Evolutionary conservation across 306 rosid genomes (phyloP).

Genomic region (Parietaria judaica): DNA sequence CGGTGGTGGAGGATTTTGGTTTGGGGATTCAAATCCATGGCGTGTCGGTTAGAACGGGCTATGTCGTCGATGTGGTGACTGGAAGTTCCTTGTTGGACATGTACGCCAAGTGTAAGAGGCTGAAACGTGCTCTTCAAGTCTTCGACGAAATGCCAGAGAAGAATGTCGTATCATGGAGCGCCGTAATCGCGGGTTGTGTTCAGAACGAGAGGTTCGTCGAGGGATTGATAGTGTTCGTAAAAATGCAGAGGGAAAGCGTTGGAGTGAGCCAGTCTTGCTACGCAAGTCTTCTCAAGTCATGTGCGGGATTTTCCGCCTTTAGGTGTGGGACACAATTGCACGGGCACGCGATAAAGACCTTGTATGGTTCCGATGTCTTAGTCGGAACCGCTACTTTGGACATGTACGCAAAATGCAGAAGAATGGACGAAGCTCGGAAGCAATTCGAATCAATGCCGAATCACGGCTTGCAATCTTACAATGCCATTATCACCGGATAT

Average conservation of each 20-base stretch:
- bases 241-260: slow-evolving; percentile 48
- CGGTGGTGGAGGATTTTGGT: slow-evolving; percentile 35
- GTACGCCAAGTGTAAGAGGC: slow-evolving; percentile 60
- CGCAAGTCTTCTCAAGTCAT: slow-evolving; percentile 73
- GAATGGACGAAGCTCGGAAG: slow-evolving; percentile 52
- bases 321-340: slow-evolving; percentile 69
- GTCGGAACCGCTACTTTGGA: slow-evolving; percentile 83
- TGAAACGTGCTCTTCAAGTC: slow-evolving; percentile 41
- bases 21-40: slow-evolving; percentile 67
- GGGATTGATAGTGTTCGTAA: slow-evolving; percentile 53
- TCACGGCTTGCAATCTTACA: slow-evolving; percentile 57
- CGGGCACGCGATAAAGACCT: slow-evolving; percentile 52
- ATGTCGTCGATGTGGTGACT: slow-evolving; percentile 46
- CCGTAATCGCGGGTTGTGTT: slow-evolving; percentile 72
- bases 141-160: slow-evolving; percentile 49
- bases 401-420: slow-evolving; percentile 79
- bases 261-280: slow-evolving; percentile 82
- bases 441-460: slow-evolving; percentile 44
- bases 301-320: slow-evolving; percentile 64
- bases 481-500: slow-evolving; percentile 69
- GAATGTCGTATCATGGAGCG: slow-evolving; percentile 75
- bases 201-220: slow-evolving; percentile 47
- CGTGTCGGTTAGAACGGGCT: slow-evolving; percentile 53
- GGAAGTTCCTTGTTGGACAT: slow-evolving; percentile 71
- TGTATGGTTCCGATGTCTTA: slow-evolving; percentile 50